Evolutionary conservation across 2,329 filamentous ascomycete genomes (phyloP), one percentile per base, ranked within the genome.

Genomic region (Hymenoscyphus occultus): DNA sequence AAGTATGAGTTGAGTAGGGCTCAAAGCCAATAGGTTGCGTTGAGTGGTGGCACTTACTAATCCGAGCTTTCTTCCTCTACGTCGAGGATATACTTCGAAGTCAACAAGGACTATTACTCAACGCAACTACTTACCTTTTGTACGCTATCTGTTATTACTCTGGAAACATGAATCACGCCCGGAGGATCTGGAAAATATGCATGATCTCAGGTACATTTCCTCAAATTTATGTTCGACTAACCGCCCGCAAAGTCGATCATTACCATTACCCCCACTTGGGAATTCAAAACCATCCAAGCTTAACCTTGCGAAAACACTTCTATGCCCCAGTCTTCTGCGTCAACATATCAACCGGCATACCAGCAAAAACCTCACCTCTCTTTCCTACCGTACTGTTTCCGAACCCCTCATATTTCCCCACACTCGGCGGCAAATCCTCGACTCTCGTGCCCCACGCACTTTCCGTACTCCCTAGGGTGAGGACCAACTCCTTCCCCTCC

Each of bases 391-490:
- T 54, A 7, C 19, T 19, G 22, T 54, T 71, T 2, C 64, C 66
- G 59, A 70, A 70, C 0, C 71, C 70, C 32, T 65, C 62, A 69
- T 73, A 72, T n/a, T 62, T 68, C n/a, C 72, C 71, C 42, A 73
- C 57, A 67, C 85, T 90, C 0, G 88, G 88, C 39, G 88, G 88
- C 35, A 89, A 72, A 74, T 90, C 88, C 64, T 80, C 77, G 1
- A 81, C 72, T 1, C 74, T 74, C 7, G 80, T 83, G 58, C 48
- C 48, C 48, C 48, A 54, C 12, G 48, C 19, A 14, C 48, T 28
- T 12, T 54, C 48, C 19, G 48, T 54, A 28, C 19, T 54, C 13
- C 48, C 48, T 12, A 54, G 5, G 1, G 48, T 54, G 10, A 91
- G 76, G 59, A 90, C 87, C 51, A 91, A 77, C 63, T 85, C 80